Base-by-base conservation (phyloP, 2,329 filamentous ascomycete species). In the Epichloe sp. region DNA sequence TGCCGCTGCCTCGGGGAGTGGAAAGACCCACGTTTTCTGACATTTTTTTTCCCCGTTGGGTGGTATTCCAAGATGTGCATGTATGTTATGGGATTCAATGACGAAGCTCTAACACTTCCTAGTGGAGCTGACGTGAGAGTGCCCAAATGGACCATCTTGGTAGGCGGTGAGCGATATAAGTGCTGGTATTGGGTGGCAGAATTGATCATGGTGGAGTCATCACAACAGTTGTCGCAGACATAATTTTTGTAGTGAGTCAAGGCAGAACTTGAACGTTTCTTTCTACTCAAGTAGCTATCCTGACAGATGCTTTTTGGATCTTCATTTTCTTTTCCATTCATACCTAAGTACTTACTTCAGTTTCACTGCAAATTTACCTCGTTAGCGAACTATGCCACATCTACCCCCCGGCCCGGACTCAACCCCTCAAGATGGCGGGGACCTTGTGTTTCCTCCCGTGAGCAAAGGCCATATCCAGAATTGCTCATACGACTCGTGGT, bases 11-110 rank as follows among this genome's bases (percentile, higher is more conserved):
- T 62, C 93, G 85, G 3, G 93, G 93, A 4, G 93, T 98, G 52
- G 85, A 83, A 61, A 98, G 88, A 52, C 93, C 94, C 63, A 98
- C 93, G 72, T 98, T 98, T 58, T 93, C 89, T 54, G 90, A 93
- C 93, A 97, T 97, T 0, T 60, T 36, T 36, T 51, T 37, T 11
- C 4, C 10, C 10, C 3, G 8, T 31, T 31, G 26, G 8, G 45
- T 37, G 12, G 17, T 34, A 44, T 43, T 38, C 10, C 15, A 17
- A 44, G 3, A 14, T 46, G 40, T 35, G 44, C 34, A 37, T 44
- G 41, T 47, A 36, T 19, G 8, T 31, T 31, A 31, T 31, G 26
- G 26, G 26, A 31, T 31, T 31, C 7, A 10, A n/a, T 45, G 12
- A n/a, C 44, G 12, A n/a, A 41, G 35, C 11, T 47, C 37, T 10